Evolutionary conservation across 2,329 filamentous ascomycete species (phyloP).

Genomic region (Scedosporium minutisporum): DNA sequence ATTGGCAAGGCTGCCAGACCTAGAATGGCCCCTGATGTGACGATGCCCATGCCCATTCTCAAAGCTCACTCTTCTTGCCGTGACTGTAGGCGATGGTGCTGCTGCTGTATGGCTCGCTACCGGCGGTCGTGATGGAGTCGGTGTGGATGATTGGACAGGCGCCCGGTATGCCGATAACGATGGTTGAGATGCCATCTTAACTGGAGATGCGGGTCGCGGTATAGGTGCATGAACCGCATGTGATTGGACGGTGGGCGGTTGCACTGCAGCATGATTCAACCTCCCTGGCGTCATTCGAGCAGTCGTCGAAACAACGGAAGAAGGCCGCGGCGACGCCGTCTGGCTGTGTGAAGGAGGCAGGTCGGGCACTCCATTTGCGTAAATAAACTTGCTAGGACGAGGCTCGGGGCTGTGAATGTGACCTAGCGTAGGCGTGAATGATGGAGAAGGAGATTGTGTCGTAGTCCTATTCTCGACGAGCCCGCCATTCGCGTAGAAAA

Average conservation of each 20-base stretch:
- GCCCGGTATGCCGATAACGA: not conserved
- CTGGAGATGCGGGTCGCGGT: constrained; percentile 1
- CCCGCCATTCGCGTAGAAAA: constrained; percentile 47
- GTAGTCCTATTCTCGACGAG: constrained; percentile 27
- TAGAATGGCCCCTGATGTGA: constrained; percentile 1
- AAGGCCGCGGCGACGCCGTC: not conserved
- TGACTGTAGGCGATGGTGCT: not conserved
- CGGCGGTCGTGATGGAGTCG: not conserved
- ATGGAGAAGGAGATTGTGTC: constrained; percentile 3
- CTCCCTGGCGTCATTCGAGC: not conserved
- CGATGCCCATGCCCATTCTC: not conserved
- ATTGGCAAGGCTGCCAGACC: constrained; percentile 6
- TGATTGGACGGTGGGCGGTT: not conserved
- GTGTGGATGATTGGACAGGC: not conserved
- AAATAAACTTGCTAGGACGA: constrained; percentile 56
- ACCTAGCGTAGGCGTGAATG: constrained; percentile 7
- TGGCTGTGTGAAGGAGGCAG: constrained; percentile 12
- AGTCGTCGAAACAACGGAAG: constrained; percentile 2
- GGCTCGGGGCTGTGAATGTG: constrained; percentile 6
- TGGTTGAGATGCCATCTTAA: not conserved
- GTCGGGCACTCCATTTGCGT: constrained; percentile 58
- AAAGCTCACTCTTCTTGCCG: not conserved
- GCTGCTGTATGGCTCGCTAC: not conserved
- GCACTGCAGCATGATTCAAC: not conserved
- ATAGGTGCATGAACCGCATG: not conserved